Percentiles rank a stretch among this genome's conserved stretches.
phyloP scores from a whole-genome alignment of 768 basidiomycete genomes.

The Agaricus bisporus region DNA sequence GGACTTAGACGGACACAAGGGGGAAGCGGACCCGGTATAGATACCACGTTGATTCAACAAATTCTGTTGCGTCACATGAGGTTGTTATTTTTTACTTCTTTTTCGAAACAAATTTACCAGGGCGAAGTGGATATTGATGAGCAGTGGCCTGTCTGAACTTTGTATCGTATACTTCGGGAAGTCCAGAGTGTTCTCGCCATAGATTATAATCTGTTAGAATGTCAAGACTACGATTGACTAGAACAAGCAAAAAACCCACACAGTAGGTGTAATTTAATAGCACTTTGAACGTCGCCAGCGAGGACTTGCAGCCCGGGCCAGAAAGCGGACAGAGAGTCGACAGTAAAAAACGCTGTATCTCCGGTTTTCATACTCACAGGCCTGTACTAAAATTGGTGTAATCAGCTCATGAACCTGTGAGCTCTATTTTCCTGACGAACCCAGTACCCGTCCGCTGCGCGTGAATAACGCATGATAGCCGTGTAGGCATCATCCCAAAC shows the following conservation, averaged over 20 bases:
- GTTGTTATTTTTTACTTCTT: background rate
- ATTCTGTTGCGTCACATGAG: slow-evolving; percentile 44
- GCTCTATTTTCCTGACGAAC: slow-evolving; percentile 34
- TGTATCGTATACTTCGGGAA: slow-evolving; percentile 92
- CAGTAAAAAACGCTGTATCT: slow-evolving; percentile 63
- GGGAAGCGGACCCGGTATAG: slow-evolving; percentile 70
- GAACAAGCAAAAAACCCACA: slow-evolving; percentile 42
- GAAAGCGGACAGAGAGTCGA: slow-evolving; percentile 96
- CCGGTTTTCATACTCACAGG: slow-evolving; percentile 78
- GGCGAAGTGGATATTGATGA: slow-evolving; percentile 74
- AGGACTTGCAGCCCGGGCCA: slow-evolving; percentile 95
- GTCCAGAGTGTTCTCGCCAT: slow-evolving; percentile 80
- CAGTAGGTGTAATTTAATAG: slow-evolving; percentile 85
- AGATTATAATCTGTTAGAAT: slow-evolving; percentile 74
- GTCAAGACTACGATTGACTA: background rate
- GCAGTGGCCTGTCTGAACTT: slow-evolving; percentile 65
- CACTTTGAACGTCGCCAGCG: slow-evolving; percentile 80
- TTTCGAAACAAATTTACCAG: slow-evolving; percentile 35
- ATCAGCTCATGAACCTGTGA: background rate
- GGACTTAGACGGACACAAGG: background rate
- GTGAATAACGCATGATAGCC: slow-evolving; percentile 78
- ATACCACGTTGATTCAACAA: slow-evolving; percentile 96
- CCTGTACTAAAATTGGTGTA: slow-evolving; percentile 55
- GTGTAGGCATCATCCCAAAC: slow-evolving; percentile 83
- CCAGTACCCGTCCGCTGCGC: slow-evolving; percentile 84